A percentile compares a stretch with the other conserved stretches of the same genome.
Evolutionary conservation across 768 basidiomycete species (phyloP).

Genomic region (Hypholoma fasciculare): DNA sequence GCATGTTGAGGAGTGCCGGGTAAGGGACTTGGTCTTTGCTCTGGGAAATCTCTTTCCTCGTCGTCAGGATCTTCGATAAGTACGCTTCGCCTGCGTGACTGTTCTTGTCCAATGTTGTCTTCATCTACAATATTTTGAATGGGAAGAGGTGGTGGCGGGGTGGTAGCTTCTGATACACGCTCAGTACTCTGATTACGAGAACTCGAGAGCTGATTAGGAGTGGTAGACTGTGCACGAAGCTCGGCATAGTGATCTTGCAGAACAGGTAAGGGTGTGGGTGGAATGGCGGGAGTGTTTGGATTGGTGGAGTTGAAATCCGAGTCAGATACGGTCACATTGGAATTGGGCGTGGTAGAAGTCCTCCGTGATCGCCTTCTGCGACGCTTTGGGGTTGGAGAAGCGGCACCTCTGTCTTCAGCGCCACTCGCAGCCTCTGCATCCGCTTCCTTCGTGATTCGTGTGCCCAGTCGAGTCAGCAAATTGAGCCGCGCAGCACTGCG

Average conservation of each 20-base stretch:
- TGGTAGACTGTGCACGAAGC: constrained; percentile 41
- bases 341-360: constrained; percentile 41
- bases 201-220: constrained; percentile 40
- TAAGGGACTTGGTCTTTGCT: constrained; percentile 39
- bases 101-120: constrained; percentile 39
- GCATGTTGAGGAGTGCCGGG: constrained; percentile 44
- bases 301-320: constrained; percentile 48
- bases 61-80: constrained; percentile 75
- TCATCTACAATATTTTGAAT: constrained; percentile 17
- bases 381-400: constrained; percentile 53
- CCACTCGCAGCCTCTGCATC: constrained; percentile 65
- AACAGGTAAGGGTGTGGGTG: constrained; percentile 50
- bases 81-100: constrained; percentile 56
- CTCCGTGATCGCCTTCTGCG: constrained; percentile 58
- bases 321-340: constrained; percentile 51
- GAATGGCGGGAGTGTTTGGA: constrained; percentile 62
- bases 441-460: constrained; percentile 55
- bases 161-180: constrained; percentile 18
- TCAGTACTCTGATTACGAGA: constrained; percentile 32
- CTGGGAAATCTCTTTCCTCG: constrained; percentile 33
- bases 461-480: constrained; percentile 64
- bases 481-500: constrained; percentile 70
- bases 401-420: constrained; percentile 50
- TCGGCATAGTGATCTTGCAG: constrained; percentile 37
- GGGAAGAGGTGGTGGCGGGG: constrained; percentile 18